Percentiles rank a stretch among this genome's conserved stretches.
phyloP scores from a whole-genome alignment of 1,284 basidiomycete genomes.

The Pholiota adiposa region DNA sequence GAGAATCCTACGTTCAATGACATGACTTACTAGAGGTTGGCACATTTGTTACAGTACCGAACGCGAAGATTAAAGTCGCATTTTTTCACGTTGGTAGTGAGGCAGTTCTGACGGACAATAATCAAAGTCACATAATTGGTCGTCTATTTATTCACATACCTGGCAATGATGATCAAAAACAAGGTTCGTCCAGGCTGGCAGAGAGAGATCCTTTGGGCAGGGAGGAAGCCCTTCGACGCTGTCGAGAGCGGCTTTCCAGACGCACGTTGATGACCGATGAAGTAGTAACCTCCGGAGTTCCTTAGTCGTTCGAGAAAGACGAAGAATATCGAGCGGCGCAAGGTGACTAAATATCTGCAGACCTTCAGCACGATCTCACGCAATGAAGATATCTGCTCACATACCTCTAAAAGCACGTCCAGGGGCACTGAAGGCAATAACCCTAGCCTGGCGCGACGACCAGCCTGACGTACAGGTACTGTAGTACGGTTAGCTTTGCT shows the following conservation, averaged over 20 bases:
- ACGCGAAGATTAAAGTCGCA: conserved; percentile 33
- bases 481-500: background rate
- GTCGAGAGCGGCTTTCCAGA: conserved; percentile 30
- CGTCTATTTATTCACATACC: conserved; percentile 20
- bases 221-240: conserved; percentile 19
- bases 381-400: background rate
- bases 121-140: background rate
- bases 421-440: conserved; percentile 30
- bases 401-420: conserved; percentile 33
- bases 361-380: conserved; percentile 11
- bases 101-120: conserved; percentile 29
- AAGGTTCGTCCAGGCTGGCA: conserved; percentile 22
- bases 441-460: conserved; percentile 21
- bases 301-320: conserved; percentile 25
- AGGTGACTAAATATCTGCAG: conserved; percentile 22
- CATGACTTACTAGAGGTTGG: conserved; percentile 26
- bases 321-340: conserved; percentile 19
- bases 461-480: background rate
- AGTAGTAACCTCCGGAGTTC: conserved; percentile 31
- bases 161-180: conserved; percentile 23
- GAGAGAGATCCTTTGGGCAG: conserved; percentile 24
- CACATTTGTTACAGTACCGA: conserved; percentile 33
- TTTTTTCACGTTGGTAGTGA: conserved; percentile 24
- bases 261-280: conserved; percentile 23
- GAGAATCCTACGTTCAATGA: background rate